These are phyloP conservation scores for Colletotrichum gloeosporioides DNA, from an alignment of 2,329 filamentous ascomycete genomes.

Conservation along the genomic window DNA sequence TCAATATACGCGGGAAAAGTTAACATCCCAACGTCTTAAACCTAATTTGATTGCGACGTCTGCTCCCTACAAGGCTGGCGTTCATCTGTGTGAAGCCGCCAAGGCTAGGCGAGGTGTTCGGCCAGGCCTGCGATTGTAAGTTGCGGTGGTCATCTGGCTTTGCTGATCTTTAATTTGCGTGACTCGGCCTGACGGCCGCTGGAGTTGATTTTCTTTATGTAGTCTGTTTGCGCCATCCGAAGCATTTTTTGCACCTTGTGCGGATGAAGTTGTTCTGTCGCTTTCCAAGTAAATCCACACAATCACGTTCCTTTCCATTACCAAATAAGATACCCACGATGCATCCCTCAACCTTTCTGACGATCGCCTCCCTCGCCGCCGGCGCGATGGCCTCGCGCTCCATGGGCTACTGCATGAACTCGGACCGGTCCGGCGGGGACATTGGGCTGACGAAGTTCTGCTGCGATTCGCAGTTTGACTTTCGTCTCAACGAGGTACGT, in stretches of 20 bases:
- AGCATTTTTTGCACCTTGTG: background rate
- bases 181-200: background rate
- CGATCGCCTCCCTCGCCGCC: background rate
- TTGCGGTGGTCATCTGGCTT: background rate
- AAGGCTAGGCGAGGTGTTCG: background rate
- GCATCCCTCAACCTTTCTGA: background rate
- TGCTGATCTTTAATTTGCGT: background rate
- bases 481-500: background rate
- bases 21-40: background rate
- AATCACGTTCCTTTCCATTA: background rate
- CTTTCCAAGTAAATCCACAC: background rate
- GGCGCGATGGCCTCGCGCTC: background rate
- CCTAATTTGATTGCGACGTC: background rate
- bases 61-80: background rate
- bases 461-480: background rate
- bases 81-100: background rate
- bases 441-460: background rate
- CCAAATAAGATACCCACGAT: background rate
- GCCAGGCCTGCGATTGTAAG: background rate
- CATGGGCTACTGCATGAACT: background rate
- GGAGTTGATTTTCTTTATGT: background rate
- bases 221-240: background rate
- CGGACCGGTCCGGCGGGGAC: background rate
- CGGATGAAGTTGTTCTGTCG: background rate
- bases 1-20: background rate